These are phyloP conservation scores for Termitomyces sp. DNA, from an alignment of 768 basidiomycete genomes.

Conservation along the genomic window DNA sequence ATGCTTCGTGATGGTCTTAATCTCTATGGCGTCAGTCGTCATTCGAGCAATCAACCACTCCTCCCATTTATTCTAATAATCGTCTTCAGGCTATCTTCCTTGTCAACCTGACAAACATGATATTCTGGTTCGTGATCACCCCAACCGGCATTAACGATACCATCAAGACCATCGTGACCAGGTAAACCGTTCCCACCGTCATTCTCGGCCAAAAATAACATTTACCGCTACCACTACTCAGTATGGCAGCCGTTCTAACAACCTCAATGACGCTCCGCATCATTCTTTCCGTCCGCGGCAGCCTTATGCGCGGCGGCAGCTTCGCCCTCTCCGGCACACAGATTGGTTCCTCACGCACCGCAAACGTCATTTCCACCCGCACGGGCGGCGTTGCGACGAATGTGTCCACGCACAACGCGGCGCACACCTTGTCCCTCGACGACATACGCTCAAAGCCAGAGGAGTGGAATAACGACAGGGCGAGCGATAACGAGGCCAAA, in stretches of 20 bases:
- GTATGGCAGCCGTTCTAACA: constrained; percentile 83
- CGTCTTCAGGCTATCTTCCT: constrained; percentile 54
- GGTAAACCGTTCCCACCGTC: constrained; percentile 20
- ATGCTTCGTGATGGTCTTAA: constrained; percentile 90
- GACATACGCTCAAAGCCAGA: constrained; percentile 44
- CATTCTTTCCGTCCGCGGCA: constrained; percentile 75
- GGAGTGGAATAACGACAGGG: constrained; percentile 41
- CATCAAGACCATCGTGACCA: constrained; percentile 77
- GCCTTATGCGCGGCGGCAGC: constrained; percentile 63
- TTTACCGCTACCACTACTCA: constrained; percentile 13
- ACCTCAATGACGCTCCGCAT: constrained; percentile 87
- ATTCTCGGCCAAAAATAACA: not conserved
- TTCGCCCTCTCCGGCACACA: constrained; percentile 52
- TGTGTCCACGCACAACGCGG: constrained; percentile 27
- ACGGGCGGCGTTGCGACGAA: constrained; percentile 32
- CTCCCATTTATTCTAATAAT: not conserved
- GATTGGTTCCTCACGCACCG: constrained; percentile 40
- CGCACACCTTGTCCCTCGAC: constrained; percentile 48
- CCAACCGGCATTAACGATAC: constrained; percentile 58
- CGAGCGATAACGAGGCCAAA: constrained; percentile 35
- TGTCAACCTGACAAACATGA: constrained; percentile 77
- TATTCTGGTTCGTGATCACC: constrained; percentile 83
- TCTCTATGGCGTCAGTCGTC: constrained; percentile 60
- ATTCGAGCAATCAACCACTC: not conserved
- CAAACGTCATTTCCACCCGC: constrained; percentile 46